Evolutionary conservation across 805 yeast species (phyloP), one percentile per base, ranked within the genome.

Genomic region (Candida bentonensis): DNA sequence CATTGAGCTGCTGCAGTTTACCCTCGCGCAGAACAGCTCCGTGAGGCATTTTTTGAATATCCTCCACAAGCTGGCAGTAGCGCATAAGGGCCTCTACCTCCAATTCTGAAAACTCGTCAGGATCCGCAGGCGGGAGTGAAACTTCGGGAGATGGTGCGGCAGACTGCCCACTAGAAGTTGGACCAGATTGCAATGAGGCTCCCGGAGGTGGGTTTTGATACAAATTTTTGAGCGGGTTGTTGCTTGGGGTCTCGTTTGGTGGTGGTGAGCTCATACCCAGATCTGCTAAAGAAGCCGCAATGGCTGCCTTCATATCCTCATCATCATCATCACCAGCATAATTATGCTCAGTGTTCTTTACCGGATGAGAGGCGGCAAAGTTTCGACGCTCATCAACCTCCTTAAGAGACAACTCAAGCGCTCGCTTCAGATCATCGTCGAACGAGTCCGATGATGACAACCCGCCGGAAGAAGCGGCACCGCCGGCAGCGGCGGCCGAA

Each of bases 281-380:
- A 47, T 88, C 96, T 44, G 70, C 71, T 49, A 92, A 68, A 60
- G 95, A 85, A 0, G 95, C 95, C 15, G 82, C 95, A 46, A 92
- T 89, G 0, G 97, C 98, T 0, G 92, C 94, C 58, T 78, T 83
- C 78, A 89, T 74, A 28, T 86, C 95, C 30, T 81, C 89, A 55
- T 87, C 95, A 15, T 80, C 83, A 2, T 76, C 83, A 15, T 60
- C 65, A 2, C 49, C 57, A 3, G 47, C 41, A 2, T 36, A 41
- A 2, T 46, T 25, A 23, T 46, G 11, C 2, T 34, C 33, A 3
- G 30, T 23, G 21, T 20, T 44, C 15, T 22, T 23, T 21, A 21
- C 43, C 13, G 21, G n/a, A 40, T 23, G 43, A 22, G 49, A 23
- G 23, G 22, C 22, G 7, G 22, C 25, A 30, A 30, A 30, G 36